These are phyloP conservation scores for Rhizoctonia solani DNA, from an alignment of 1,284 basidiomycete species.

Conservation along the genomic window DNA sequence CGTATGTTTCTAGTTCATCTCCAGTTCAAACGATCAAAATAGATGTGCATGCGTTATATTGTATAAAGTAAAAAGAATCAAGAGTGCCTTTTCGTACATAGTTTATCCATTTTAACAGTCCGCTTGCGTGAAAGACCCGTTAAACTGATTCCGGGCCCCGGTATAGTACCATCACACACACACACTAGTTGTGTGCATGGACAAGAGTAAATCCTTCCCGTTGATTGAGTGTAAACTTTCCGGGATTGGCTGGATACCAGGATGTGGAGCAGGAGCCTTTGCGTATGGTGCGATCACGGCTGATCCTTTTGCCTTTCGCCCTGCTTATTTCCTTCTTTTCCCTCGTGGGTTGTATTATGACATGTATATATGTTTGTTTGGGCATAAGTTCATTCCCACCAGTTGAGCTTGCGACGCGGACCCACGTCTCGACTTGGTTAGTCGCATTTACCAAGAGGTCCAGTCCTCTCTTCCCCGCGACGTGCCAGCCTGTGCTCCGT, in stretches of 20 bases:
- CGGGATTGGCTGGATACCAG: background rate
- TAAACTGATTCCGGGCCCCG: no score
- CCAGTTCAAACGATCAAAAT: slow-evolving; percentile 18
- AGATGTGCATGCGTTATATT: slow-evolving; percentile 26
- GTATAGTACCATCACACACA: no score
- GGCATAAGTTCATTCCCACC: background rate
- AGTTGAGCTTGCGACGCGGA: background rate
- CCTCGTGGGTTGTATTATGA: background rate
- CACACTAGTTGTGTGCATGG: no score
- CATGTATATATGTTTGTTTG: background rate
- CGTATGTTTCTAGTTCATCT: slow-evolving; percentile 20
- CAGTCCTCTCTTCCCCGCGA: background rate
- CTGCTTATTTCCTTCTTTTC: background rate
- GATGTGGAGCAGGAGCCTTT: no score
- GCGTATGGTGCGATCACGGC: background rate
- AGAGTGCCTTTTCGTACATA: no score
- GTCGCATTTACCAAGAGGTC: background rate
- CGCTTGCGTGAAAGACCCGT: no score
- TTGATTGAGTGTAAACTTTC: background rate
- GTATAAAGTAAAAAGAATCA: no score
- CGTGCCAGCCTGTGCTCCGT: no score
- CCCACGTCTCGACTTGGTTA: background rate
- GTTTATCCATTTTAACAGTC: no score
- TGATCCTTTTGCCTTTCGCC: background rate
- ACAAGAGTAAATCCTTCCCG: background rate